Evolutionary conservation across 225 moss, liverwort and hornwort species (phyloP), one percentile per base, ranked within the genome.

Genomic region (Physcomitrellopsis africana): DNA sequence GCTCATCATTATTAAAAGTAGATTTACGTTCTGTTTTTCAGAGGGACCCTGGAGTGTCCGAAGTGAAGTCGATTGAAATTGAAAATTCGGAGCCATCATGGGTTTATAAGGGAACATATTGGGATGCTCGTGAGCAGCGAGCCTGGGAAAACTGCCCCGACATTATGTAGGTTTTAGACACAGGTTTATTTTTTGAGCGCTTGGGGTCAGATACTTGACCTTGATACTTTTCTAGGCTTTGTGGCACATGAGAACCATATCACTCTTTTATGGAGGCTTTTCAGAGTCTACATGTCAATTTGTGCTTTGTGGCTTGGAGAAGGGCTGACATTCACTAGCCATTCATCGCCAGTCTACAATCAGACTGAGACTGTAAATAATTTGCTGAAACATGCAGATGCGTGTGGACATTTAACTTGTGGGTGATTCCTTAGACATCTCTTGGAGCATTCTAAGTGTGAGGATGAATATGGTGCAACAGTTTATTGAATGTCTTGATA

Each of bases 41-140:
- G 97, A 84, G 93, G 63, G 91, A 80, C 53, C 76, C 93, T 67
- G 94, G 93, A 81, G 85, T 86, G 54, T 82, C 86, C 45, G 89
- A 93, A 49, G 93, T 97, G 79, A 92, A 85, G 69, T 59, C 87
- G 58, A 69, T 81, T 54, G 89, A 79, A 65, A 84, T 92, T 23
- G 91, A 89, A 44, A 64, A 41, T 18, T 15, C 45, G n/a, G 91
- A 97, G 73, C 94, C 97, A 57, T 90, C 93, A 61, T 97, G 97
- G 97, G 63, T 93, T 9, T 97, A 89, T 79, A 79, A 87, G 73
- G 90, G 87, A 68, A 86, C 86, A n/a, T 97, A 97, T 63, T 97
- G 97, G 97, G 87, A 97, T 72, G 86, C 89, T 64, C 93, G 94
- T 24, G 94, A 94, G 54, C 93, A 85, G 45, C 94, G 90, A 85